phyloP scores from a whole-genome alignment of 192 early-diverging fungal species.

The Oehlia diaphana region DNA sequence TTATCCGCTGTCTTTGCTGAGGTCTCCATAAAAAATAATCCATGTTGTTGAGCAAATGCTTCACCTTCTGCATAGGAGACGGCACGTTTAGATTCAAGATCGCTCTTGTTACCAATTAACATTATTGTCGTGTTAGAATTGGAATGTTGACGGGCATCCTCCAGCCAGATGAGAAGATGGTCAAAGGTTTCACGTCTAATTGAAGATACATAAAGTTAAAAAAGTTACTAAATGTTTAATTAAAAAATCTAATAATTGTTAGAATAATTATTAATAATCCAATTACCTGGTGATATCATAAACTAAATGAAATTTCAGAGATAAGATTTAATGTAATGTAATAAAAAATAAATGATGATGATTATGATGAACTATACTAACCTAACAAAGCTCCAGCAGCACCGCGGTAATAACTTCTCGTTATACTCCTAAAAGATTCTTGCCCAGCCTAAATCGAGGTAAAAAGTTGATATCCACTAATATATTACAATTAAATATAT shows the following conservation, averaged over 20 bases:
- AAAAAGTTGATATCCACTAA: neutral
- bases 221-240: conserved; percentile 1
- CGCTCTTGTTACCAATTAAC: conserved; percentile 91
- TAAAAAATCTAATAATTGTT: neutral
- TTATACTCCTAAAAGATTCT: conserved; percentile 85
- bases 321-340: conserved; percentile 9
- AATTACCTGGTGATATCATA: conserved; percentile 80
- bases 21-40: conserved; percentile 88
- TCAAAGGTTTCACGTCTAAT: conserved; percentile 44
- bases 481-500: neutral
- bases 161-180: conserved; percentile 47
- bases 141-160: conserved; percentile 82
- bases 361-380: conserved; percentile 28
- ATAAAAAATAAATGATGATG: neutral
- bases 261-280: neutral
- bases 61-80: conserved; percentile 87
- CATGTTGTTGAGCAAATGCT: conserved; percentile 82
- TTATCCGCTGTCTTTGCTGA: conserved; percentile 87
- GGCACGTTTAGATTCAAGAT: conserved; percentile 76
- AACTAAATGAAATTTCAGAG: conserved; percentile 39
- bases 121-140: conserved; percentile 88
- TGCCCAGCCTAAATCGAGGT: conserved; percentile 61
- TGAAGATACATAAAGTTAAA: neutral
- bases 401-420: conserved; percentile 81
- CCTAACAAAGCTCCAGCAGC: conserved; percentile 75